Percentiles rank a stretch among this genome's conserved stretches.
Conservation (phyloP, 164 flowering plant species). For the Stephania japonica region DNA sequence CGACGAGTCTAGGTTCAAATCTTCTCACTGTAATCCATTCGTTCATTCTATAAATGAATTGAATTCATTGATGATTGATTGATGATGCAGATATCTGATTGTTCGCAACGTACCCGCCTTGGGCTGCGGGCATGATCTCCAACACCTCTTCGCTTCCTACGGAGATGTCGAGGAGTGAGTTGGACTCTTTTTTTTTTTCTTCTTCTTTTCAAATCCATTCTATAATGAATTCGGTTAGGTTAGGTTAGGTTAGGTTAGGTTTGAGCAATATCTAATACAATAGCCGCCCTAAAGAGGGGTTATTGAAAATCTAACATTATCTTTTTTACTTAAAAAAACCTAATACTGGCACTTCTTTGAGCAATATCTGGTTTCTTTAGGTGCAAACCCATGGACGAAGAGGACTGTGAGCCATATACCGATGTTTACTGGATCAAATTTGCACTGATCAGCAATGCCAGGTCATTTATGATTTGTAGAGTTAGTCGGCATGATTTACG, state of each 20-base stretch:
- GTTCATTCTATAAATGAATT: no score
- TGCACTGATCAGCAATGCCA: slow-evolving; percentile 61
- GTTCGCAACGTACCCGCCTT: slow-evolving; percentile 82
- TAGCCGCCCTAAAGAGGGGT: not conserved
- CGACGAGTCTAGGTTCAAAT: slow-evolving; percentile 75
- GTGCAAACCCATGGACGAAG: slow-evolving; percentile 91
- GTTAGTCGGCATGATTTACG: not conserved
- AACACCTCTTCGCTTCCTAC: slow-evolving; percentile 54
- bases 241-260: no score
- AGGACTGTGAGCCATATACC: slow-evolving; percentile 75
- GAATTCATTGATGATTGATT: no score
- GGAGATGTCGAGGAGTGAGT: slow-evolving; percentile 93
- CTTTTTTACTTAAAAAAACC: no score
- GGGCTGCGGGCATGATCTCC: slow-evolving; percentile 74
- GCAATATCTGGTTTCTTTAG: no score
- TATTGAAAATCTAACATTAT: not conserved
- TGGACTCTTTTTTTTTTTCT: no score
- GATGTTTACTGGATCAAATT: slow-evolving; percentile 93
- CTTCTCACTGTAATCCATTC: no score
- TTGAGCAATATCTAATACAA: not conserved
- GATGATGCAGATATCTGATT: slow-evolving; percentile 53
- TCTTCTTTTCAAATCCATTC: no score
- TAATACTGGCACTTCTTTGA: no score
- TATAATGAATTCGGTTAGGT: no score
- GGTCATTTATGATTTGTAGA: slow-evolving; percentile 32